Conservation (phyloP, 2,329 filamentous ascomycete species). For the Blastomyces gilchristii region DNA sequence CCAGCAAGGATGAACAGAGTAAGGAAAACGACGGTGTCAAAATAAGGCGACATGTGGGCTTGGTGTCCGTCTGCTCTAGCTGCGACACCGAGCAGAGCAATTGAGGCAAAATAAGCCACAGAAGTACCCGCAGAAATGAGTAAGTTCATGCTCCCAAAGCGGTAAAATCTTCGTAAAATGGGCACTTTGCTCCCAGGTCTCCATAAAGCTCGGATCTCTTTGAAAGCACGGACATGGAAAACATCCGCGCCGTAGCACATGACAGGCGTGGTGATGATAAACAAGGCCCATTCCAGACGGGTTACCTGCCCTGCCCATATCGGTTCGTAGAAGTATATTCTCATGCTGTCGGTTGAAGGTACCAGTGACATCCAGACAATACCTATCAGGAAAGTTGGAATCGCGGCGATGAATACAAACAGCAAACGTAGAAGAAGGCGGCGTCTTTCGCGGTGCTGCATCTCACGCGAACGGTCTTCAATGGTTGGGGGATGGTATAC, state of each 20-base stretch:
- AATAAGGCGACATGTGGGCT: conserved; percentile 57
- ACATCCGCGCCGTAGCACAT: conserved; percentile 80
- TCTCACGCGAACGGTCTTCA: conserved; percentile 66
- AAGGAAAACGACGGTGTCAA: conserved; percentile 85
- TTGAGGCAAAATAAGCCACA: conserved; percentile 75
- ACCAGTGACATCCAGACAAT: conserved; percentile 87
- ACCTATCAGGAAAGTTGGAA: conserved; percentile 78
- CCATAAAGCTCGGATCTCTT: conserved; percentile 72
- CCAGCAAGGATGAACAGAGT: conserved; percentile 73
- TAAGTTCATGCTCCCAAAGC: conserved; percentile 96
- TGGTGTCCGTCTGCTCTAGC: conserved; percentile 31
- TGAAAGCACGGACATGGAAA: conserved; percentile 69
- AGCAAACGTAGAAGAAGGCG: conserved; percentile 60
- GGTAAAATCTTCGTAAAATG: conserved; percentile 64
- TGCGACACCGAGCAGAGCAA: conserved; percentile 63
- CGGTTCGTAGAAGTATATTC: conserved; percentile 58
- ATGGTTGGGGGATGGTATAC: conserved; percentile 73
- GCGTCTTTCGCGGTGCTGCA: conserved; percentile 59
- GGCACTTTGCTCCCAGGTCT: conserved; percentile 62
- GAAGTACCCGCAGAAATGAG: conserved; percentile 80
- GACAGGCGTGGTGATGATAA: conserved; percentile 71
- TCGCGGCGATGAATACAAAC: conserved; percentile 57
- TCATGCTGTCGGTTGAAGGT: conserved; percentile 45
- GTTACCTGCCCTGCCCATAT: conserved; percentile 61
- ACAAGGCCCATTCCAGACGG: conserved; percentile 67